phyloP scores from a whole-genome alignment of 1,284 basidiomycete species.

The Limonomyces culmigenus region DNA sequence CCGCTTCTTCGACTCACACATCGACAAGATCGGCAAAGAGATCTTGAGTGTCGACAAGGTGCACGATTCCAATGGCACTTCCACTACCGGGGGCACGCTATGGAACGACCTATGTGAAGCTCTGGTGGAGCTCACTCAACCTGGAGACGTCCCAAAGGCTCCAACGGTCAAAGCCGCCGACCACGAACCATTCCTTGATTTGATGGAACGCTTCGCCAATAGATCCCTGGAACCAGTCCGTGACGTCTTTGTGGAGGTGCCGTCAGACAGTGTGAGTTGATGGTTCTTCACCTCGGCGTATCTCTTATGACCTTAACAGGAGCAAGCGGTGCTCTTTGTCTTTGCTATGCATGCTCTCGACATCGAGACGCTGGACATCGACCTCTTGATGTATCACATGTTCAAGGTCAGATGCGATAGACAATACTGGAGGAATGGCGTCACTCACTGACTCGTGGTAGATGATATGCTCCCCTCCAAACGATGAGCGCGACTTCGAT shows the following conservation, averaged over 20 bases:
- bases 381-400: constrained; percentile 70
- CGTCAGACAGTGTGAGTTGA: constrained; percentile 23
- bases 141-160: constrained; percentile 48
- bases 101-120: constrained; percentile 64
- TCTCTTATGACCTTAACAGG: constrained; percentile 16
- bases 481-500: constrained; percentile 41
- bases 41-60: constrained; percentile 50
- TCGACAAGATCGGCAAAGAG: constrained; percentile 74
- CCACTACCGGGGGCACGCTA: constrained; percentile 51
- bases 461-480: constrained; percentile 24
- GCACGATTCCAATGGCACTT: constrained; percentile 5
- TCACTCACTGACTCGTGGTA: constrained; percentile 6
- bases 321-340: constrained; percentile 38
- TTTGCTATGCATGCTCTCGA: constrained; percentile 53
- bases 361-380: constrained; percentile 73
- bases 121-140: constrained; percentile 62
- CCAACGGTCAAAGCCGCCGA: constrained; percentile 26
- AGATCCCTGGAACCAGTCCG: constrained; percentile 44
- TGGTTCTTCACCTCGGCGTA: not conserved
- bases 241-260: constrained; percentile 52
- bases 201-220: constrained; percentile 55
- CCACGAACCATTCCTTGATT: constrained; percentile 44
- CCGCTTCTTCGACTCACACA: constrained; percentile 68
- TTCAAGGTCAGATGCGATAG: constrained; percentile 52
- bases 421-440: not conserved